phyloP scores from a whole-genome alignment of 768 basidiomycete species.

The Lentinus tigrinus region DNA sequence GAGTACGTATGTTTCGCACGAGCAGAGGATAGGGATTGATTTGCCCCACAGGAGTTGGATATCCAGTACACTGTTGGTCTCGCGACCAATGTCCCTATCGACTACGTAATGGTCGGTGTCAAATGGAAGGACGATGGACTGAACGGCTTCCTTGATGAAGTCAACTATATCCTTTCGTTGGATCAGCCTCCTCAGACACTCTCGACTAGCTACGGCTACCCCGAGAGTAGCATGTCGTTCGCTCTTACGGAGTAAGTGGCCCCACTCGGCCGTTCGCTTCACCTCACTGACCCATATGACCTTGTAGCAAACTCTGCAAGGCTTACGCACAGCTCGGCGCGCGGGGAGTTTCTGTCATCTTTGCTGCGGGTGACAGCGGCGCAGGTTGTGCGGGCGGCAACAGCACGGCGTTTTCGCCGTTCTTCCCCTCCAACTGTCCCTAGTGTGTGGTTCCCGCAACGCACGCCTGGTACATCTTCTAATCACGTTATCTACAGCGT shows the following conservation, averaged over 20 bases:
- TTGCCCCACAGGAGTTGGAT: slow-evolving; percentile 28
- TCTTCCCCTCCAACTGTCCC: slow-evolving; percentile 51
- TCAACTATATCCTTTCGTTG: slow-evolving; percentile 50
- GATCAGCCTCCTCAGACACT: slow-evolving; percentile 53
- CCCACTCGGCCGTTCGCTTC: neutral
- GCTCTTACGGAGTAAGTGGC: slow-evolving; percentile 45
- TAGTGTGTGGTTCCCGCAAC: slow-evolving; percentile 22
- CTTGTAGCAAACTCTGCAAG: slow-evolving; percentile 35
- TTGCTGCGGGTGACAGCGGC: slow-evolving; percentile 37
- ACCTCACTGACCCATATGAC: slow-evolving; percentile 35
- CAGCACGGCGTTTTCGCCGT: slow-evolving; percentile 43
- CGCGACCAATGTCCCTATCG: slow-evolving; percentile 27
- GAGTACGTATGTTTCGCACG: slow-evolving; percentile 36
- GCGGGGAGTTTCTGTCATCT: slow-evolving; percentile 34
- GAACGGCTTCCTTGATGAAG: slow-evolving; percentile 40
- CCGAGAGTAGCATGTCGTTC: slow-evolving; percentile 65
- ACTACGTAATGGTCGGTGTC: slow-evolving; percentile 26
- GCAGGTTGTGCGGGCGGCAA: slow-evolving; percentile 45
- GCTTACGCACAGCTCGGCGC: slow-evolving; percentile 35
- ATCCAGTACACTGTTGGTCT: slow-evolving; percentile 31
- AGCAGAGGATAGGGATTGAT: neutral
- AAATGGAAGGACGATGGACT: slow-evolving; percentile 20
- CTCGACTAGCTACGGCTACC: slow-evolving; percentile 68
- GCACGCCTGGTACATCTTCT: neutral
- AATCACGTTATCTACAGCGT: slow-evolving; percentile 26